A percentile compares a stretch with the other conserved stretches of the same genome.
Conservation (phyloP, 2,329 filamentous ascomycete species). For the Colletotrichum nymphaeae region DNA sequence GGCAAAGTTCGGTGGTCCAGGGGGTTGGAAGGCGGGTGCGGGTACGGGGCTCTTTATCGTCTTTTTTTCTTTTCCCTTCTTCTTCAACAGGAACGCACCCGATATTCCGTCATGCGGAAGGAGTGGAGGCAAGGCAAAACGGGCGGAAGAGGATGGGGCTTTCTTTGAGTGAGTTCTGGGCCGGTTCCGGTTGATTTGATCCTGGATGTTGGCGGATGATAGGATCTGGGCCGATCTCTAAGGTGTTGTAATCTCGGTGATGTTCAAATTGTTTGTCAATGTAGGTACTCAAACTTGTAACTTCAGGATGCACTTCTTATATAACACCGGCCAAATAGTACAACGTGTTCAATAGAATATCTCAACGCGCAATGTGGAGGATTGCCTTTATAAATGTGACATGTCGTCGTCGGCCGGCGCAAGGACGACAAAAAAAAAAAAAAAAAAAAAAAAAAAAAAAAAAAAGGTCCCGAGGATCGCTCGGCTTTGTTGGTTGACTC, state of each 20-base stretch:
- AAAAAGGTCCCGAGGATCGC: constrained; percentile 8
- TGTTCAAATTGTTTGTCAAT: background rate
- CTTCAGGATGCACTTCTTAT: background rate
- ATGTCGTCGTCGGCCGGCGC: background rate
- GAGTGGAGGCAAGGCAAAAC: constrained; percentile 2
- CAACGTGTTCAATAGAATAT: background rate
- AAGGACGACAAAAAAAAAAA: background rate
- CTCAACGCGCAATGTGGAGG: background rate
- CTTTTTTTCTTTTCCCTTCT: constrained; percentile 2
- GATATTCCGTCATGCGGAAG: constrained; percentile 23
- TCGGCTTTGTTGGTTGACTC: constrained; percentile 25
- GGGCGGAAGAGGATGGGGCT: background rate
- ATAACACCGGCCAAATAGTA: background rate
- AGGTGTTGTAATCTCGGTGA: background rate
- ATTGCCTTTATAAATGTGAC: background rate
- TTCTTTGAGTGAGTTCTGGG: background rate
- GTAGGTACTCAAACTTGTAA: background rate
- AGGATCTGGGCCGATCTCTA: background rate
- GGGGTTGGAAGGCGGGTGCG: background rate
- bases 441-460: no score
- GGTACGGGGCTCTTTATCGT: background rate
- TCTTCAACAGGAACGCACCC: constrained; percentile 10
- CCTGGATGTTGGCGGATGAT: no score
- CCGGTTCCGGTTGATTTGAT: background rate
- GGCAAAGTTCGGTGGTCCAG: constrained; percentile 13